Conservation (phyloP, 257 asterid genomes). For the Solanum tarijense region DNA sequence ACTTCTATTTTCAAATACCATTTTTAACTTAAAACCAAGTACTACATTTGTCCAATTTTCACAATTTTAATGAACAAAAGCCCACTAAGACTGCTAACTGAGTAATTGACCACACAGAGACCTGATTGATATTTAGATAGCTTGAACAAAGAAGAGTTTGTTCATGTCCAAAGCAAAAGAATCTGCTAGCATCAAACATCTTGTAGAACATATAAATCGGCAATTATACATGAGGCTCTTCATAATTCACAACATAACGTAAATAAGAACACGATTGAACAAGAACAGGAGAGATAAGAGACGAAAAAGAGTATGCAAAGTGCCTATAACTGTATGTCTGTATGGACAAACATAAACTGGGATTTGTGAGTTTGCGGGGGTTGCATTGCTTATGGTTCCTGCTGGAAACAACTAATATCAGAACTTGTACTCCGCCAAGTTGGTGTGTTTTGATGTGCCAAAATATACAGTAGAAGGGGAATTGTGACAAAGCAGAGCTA, state of each 20-base stretch:
- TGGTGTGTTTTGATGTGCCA: not conserved
- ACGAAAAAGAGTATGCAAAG: not conserved
- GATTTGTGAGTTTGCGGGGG: not conserved
- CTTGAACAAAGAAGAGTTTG: not conserved
- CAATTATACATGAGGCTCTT: not conserved
- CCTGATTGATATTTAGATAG: not conserved
- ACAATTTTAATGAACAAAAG: not conserved
- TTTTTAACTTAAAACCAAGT: not conserved
- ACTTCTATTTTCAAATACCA: not conserved
- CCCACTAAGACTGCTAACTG: not conserved
- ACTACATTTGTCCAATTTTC: not conserved
- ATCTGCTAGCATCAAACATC: not conserved
- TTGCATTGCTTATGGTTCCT: not conserved
- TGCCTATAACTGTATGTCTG: not conserved
- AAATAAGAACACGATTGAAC: not conserved
- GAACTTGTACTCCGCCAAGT: not conserved
- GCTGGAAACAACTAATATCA: not conserved
- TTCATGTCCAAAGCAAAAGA: not conserved
- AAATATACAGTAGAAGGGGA: constrained; percentile 29
- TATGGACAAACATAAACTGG: not conserved
- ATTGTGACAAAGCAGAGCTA: constrained; percentile 10
- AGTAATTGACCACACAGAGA: not conserved
- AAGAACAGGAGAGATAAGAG: not conserved
- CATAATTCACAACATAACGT: not conserved
- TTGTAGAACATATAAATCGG: not conserved